Percentiles rank a stretch among this genome's conserved stretches.
Conservation (phyloP, 768 basidiomycete species). For the Pisolithus tinctorius region DNA sequence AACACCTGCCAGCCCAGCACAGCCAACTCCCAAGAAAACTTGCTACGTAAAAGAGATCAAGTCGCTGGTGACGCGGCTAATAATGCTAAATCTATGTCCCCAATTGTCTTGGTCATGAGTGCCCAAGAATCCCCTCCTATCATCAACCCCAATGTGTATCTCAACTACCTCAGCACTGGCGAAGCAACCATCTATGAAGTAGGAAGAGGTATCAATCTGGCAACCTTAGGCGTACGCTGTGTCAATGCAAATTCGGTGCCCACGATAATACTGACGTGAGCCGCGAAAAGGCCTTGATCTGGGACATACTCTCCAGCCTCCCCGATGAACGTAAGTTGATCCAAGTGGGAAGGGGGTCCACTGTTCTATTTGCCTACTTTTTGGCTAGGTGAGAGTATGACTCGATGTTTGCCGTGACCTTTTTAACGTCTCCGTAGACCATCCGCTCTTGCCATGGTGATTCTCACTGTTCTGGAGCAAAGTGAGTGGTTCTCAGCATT, state of each 20-base stretch:
- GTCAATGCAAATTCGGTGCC: neutral
- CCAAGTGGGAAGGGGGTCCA: slow-evolving; percentile 7
- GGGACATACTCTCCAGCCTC: slow-evolving; percentile 22
- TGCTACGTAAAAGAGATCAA: too few relatives aligned
- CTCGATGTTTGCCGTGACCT: neutral
- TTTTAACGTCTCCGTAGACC: slow-evolving; percentile 10
- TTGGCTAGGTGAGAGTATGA: slow-evolving; percentile 13
- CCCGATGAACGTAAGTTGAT: slow-evolving; percentile 14
- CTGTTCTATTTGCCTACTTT: slow-evolving; percentile 18
- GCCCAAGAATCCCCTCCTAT: neutral
- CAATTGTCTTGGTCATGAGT: too few relatives aligned
- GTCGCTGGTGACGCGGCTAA: too few relatives aligned
- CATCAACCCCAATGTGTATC: neutral
- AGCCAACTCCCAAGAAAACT: too few relatives aligned
- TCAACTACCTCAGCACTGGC: neutral
- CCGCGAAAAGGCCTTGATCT: slow-evolving; percentile 14
- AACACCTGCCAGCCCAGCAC: too few relatives aligned
- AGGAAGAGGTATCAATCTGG: neutral
- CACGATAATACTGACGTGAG: slow-evolving; percentile 1
- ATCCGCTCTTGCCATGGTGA: slow-evolving; percentile 2
- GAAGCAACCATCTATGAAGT: neutral
- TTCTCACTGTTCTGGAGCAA: slow-evolving; percentile 13
- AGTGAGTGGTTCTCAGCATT: slow-evolving; percentile 7
- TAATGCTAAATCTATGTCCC: too few relatives aligned
- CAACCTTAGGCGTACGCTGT: neutral